These are phyloP conservation scores for Neofusicoccum sp. DNA, from an alignment of 2,329 filamentous ascomycete species.

Conservation along the genomic window DNA sequence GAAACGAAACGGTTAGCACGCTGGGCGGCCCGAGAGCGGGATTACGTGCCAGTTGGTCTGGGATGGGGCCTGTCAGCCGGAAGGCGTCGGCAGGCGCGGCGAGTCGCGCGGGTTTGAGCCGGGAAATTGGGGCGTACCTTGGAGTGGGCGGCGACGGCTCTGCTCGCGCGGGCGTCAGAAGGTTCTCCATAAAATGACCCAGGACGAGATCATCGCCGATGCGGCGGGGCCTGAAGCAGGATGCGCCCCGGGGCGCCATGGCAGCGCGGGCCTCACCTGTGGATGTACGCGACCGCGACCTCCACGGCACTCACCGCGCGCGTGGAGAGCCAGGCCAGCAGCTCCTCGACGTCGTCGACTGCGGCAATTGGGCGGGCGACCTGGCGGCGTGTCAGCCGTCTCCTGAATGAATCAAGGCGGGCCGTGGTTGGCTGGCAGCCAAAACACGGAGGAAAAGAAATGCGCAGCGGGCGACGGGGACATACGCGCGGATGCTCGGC, in stretches of 20 bases:
- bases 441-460: slow-evolving; percentile 8
- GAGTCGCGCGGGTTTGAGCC: background rate
- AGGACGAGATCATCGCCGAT: background rate
- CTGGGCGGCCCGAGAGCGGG: slow-evolving; percentile 2
- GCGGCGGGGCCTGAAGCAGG: background rate
- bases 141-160: slow-evolving; percentile 5
- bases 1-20: slow-evolving; percentile 12
- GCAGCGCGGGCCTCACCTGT: slow-evolving; percentile 9
- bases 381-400: background rate
- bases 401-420: background rate
- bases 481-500: slow-evolving; percentile 1
- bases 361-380: background rate
- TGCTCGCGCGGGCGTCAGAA: background rate
- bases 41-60: slow-evolving; percentile 18
- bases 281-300: slow-evolving; percentile 5
- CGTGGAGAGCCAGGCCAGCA: slow-evolving; percentile 1
- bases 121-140: slow-evolving; percentile 9
- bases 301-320: slow-evolving; percentile 3
- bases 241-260: background rate
- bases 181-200: background rate
- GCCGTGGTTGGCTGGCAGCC: background rate
- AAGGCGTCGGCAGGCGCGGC: background rate
- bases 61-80: slow-evolving; percentile 2
- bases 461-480: background rate
- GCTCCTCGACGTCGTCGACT: slow-evolving; percentile 2